These are phyloP conservation scores for Dendrobium chrysotoxum DNA, from an alignment of 106 monocot species.

Conservation along the genomic window DNA sequence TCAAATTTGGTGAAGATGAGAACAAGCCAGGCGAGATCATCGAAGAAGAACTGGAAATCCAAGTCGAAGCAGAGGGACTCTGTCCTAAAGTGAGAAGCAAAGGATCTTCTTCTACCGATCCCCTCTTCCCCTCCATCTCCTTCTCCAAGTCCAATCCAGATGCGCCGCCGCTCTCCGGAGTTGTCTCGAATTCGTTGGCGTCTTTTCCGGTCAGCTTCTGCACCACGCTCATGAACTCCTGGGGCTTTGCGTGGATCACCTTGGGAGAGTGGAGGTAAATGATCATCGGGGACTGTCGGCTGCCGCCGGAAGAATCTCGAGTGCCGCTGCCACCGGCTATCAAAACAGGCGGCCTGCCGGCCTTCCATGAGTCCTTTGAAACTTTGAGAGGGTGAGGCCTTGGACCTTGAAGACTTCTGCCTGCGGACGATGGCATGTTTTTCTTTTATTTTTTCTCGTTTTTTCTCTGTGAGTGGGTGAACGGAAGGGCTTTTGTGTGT, in stretches of 20 bases:
- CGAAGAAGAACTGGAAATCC: background rate
- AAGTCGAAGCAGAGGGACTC: background rate
- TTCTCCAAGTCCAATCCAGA: background rate
- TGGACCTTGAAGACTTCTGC: slow-evolving; percentile 3
- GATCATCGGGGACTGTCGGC: background rate
- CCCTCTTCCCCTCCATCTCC: slow-evolving; percentile 2
- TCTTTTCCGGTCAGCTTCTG: slow-evolving; percentile 13
- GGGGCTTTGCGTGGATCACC: slow-evolving; percentile 12
- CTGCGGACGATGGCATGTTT: slow-evolving; percentile 8
- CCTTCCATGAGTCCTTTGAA: background rate
- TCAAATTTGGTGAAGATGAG: background rate
- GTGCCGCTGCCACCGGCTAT: background rate
- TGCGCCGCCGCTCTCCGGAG: background rate
- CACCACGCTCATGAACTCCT: slow-evolving; percentile 18
- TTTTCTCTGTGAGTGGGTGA: background rate
- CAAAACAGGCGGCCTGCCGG: background rate
- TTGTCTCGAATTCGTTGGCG: background rate
- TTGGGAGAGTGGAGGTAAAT: slow-evolving; percentile 11
- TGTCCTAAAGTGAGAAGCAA: slow-evolving; percentile 4
- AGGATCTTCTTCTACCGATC: background rate
- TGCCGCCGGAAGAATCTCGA: background rate
- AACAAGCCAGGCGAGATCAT: background rate
- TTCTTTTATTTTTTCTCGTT: background rate
- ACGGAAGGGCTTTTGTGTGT: background rate
- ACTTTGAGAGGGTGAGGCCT: slow-evolving; percentile 9